These are phyloP conservation scores for Fraxinus baroniana DNA, from an alignment of 305 asterid genomes.

Conservation along the genomic window DNA sequence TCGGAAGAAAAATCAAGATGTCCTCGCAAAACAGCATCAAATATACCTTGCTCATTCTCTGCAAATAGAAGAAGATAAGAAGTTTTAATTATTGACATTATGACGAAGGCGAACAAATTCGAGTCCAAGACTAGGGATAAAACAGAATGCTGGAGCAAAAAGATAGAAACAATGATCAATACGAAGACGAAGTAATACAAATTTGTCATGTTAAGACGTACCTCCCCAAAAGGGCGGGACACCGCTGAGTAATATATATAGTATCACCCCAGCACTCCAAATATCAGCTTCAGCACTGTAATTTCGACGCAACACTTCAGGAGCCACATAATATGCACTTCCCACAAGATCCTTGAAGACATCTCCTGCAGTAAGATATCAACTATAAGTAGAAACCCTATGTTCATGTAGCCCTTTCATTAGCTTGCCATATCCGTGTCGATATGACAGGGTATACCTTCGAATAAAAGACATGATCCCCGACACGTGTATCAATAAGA, in stretches of 20 bases:
- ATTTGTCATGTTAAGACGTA: conserved; percentile 15
- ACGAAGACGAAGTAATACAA: not conserved
- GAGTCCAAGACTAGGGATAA: not conserved
- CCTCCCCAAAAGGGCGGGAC: conserved; percentile 99
- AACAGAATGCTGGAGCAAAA: not conserved
- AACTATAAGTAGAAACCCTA: conserved; percentile 11
- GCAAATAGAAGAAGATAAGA: conserved; percentile 24
- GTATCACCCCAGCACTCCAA: conserved; percentile 95
- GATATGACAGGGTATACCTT: not conserved
- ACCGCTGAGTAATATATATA: conserved; percentile 76
- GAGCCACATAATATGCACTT: conserved; percentile 92
- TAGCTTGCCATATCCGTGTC: not conserved
- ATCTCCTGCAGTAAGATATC: conserved; percentile 55
- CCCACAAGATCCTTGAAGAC: conserved; percentile 82
- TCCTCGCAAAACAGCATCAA: conserved; percentile 72
- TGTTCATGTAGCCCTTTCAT: not conserved
- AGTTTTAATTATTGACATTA: not conserved
- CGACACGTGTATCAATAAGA: not conserved
- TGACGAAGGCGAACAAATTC: not conserved
- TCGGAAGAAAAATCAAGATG: conserved; percentile 80
- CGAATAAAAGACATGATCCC: not conserved
- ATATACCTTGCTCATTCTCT: conserved; percentile 84
- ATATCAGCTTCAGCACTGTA: conserved; percentile 89
- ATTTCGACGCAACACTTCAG: conserved; percentile 79
- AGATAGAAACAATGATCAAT: not conserved